These are phyloP conservation scores for Pleurotus pulmonarius DNA, from an alignment of 768 basidiomycete species.

Conservation along the genomic window DNA sequence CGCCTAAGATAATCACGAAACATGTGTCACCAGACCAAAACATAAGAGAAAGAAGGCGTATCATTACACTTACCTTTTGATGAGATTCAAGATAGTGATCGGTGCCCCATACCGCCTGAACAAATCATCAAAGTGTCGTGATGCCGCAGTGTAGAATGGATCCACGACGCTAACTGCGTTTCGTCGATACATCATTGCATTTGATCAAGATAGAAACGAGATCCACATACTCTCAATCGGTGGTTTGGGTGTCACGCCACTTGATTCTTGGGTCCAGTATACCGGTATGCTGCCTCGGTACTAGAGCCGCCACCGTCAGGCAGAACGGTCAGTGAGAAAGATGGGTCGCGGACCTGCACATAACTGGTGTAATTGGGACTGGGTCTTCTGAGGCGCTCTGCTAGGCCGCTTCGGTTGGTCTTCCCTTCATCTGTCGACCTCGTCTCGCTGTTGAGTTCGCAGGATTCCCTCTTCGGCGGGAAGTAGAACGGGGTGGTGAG, in stretches of 20 bases:
- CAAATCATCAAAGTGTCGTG: conserved; percentile 89
- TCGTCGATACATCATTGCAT: no score
- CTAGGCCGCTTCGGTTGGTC: neutral
- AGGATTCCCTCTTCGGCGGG: conserved; percentile 40
- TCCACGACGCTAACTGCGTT: conserved; percentile 82
- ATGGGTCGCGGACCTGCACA: conserved; percentile 60
- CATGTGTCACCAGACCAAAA: neutral
- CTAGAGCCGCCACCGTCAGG: conserved; percentile 27
- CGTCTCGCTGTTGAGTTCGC: conserved; percentile 22
- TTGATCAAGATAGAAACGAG: no score
- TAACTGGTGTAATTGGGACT: conserved; percentile 93
- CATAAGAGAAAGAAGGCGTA: no score
- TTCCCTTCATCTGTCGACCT: neutral
- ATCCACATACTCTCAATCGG: conserved; percentile 84
- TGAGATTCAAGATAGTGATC: conserved; percentile 88
- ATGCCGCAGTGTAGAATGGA: conserved; percentile 91
- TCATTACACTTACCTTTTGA: conserved; percentile 50
- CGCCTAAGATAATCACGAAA: conserved; percentile 31
- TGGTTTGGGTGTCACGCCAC: conserved; percentile 85
- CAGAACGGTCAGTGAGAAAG: neutral
- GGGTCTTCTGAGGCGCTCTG: conserved; percentile 38
- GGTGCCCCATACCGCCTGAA: conserved; percentile 88
- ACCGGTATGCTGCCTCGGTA: conserved; percentile 95
- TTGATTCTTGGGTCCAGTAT: conserved; percentile 95
- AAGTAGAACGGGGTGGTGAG: conserved; percentile 87